Evolutionary conservation across 805 yeast species (phyloP), one percentile per base, ranked within the genome.

Genomic region (Metschnikowia chrysomelidarum): DNA sequence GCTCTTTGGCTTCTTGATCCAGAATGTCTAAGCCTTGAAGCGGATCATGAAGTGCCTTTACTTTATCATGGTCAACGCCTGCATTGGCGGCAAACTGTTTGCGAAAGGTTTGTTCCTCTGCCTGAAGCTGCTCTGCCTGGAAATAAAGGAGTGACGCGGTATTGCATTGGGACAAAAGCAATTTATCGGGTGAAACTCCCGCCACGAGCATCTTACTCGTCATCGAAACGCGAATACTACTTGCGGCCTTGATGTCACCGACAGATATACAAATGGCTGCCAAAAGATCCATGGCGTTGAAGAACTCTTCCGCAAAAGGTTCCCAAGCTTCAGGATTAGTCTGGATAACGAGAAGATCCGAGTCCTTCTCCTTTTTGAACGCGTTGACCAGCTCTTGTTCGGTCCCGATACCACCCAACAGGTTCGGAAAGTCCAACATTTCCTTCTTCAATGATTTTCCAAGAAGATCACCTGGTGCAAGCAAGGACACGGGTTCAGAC

Each of bases 131-230:
- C 53, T 80, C 87, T 1, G 85, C 78, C 51, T 78, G 81, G 45
- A 84, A 57, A 53, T 80, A 85, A 43, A 78, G 64, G 27, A 85
- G 62, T 7, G 89, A 76, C 0, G 87, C 93, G 24, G 81, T 59
- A 51, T 84, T 83, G 33, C 82, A 81, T 48, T 78, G 82, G 0
- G 84, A 72, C 48, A 81, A 61, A 22, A 84, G 54, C 24, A 81
- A 65, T 49, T 81, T 83, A 17, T 79, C 78, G 0, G 83, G 75
- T 11, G 78, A 75, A 48, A 76, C 75, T 27, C 81, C 84, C 0
- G 88, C 83, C 47, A 76, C 60, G n/a, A 80, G 61, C 93, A 83
- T 84, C 71, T 84, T 73, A 50, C 76, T 77, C 7, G 82, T 78
- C 36, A 85, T 76, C 19, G 79, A 70, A 44, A 77, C 64, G 47